Conservation (phyloP, 129 eudicot species). For the Erigeron canadensis region DNA sequence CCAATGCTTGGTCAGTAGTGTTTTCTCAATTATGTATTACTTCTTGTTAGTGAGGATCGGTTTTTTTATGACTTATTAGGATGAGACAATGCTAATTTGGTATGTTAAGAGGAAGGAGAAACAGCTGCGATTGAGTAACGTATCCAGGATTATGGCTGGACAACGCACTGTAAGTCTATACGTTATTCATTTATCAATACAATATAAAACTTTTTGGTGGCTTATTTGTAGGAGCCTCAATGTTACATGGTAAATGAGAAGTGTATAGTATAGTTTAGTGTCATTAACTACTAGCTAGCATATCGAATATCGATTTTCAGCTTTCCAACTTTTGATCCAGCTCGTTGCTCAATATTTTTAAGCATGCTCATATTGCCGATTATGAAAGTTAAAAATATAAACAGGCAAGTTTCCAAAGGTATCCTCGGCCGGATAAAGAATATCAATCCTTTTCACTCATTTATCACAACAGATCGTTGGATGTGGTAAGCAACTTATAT, state of each 20-base stretch:
- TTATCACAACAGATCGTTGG: constrained; percentile 51
- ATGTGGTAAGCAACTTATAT: constrained; percentile 48
- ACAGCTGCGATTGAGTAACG: constrained; percentile 50
- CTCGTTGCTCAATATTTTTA: not conserved
- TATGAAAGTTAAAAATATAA: not conserved
- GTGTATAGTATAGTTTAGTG: no score
- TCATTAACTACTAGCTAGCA: no score
- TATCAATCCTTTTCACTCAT: constrained; percentile 71
- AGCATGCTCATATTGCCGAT: not conserved
- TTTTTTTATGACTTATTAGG: constrained; percentile 37
- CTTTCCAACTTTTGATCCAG: not conserved
- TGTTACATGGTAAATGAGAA: no score
- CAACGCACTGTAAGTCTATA: constrained; percentile 59
- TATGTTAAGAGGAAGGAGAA: constrained; percentile 53
- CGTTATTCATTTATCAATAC: not conserved
- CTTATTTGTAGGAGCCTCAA: not conserved
- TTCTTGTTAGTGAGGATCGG: not conserved
- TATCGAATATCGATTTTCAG: not conserved
- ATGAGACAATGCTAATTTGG: constrained; percentile 60
- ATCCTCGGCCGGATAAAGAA: constrained; percentile 76
- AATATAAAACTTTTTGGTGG: not conserved
- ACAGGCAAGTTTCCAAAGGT: constrained; percentile 62
- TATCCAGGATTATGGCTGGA: constrained; percentile 62
- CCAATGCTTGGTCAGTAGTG: no score
- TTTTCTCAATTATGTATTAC: no score